These are phyloP conservation scores for Moesziomyces sp. DNA, from an alignment of 1,284 basidiomycete species.

Conservation along the genomic window DNA sequence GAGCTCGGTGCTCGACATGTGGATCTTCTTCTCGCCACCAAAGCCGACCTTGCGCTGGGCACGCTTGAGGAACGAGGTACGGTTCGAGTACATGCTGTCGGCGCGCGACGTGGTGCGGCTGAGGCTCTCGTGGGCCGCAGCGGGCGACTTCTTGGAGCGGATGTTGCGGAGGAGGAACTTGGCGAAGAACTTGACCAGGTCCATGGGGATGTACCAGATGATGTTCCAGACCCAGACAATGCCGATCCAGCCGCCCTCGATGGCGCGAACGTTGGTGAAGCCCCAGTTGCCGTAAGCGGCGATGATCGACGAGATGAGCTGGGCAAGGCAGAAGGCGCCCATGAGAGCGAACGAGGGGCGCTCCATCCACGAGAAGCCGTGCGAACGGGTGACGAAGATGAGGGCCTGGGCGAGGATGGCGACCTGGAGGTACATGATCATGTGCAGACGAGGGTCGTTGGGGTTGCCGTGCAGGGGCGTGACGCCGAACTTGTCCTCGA, in stretches of 20 bases:
- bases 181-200: slow-evolving; percentile 95
- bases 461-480: slow-evolving; percentile 68
- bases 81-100: slow-evolving; percentile 92
- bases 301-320: slow-evolving; percentile 93
- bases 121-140: slow-evolving; percentile 74
- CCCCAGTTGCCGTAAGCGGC: slow-evolving; percentile 80
- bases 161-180: slow-evolving; percentile 72
- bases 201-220: slow-evolving; percentile 92
- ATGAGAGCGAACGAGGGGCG: slow-evolving; percentile 89
- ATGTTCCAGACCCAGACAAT: slow-evolving; percentile 86
- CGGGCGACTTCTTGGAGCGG: slow-evolving; percentile 68
- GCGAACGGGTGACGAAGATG: slow-evolving; percentile 95
- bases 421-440: slow-evolving; percentile 86
- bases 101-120: slow-evolving; percentile 90
- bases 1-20: slow-evolving; percentile 78
- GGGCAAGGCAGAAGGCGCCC: slow-evolving; percentile 88
- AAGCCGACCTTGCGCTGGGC: slow-evolving; percentile 86
- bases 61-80: slow-evolving; percentile 86
- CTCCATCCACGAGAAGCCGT: slow-evolving; percentile 98
- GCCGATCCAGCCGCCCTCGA: slow-evolving; percentile 83
- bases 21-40: slow-evolving; percentile 76
- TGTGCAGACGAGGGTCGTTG: slow-evolving; percentile 71
- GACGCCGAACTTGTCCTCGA: slow-evolving; percentile 87
- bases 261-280: slow-evolving; percentile 56
- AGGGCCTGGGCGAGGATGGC: slow-evolving; percentile 98